A percentile compares a stretch with the other conserved stretches of the same genome.
These are phyloP conservation scores for Acanthamoeba pearcei DNA, from an alignment of 208 protist genomes.

Conservation along the genomic window DNA sequence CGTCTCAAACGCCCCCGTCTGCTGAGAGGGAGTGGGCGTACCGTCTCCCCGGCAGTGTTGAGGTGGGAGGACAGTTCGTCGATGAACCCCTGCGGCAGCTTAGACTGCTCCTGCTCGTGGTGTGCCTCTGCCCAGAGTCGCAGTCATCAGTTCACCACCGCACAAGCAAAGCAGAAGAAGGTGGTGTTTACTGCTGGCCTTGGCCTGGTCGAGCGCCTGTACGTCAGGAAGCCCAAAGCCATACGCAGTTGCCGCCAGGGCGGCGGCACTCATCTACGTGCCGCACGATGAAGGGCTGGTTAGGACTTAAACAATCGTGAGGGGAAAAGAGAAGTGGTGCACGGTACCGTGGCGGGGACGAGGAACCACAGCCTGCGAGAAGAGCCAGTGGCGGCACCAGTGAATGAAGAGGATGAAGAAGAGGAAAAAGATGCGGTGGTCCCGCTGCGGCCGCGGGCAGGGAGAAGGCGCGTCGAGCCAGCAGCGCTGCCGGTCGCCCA, in stretches of 20 bases:
- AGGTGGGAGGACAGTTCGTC: conserved; percentile 36
- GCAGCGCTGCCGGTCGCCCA: no score
- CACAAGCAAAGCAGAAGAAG: background rate
- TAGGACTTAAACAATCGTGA: no score
- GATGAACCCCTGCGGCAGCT: conserved; percentile 13
- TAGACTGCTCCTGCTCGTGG: background rate
- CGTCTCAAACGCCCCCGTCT: background rate
- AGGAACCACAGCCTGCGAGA: background rate
- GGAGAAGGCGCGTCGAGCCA: background rate
- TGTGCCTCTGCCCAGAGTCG: background rate
- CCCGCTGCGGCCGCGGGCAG: background rate
- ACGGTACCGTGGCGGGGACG: no score
- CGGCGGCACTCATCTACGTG: no score
- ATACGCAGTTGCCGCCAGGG: background rate
- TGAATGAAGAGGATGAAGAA: background rate
- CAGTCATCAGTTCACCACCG: no score
- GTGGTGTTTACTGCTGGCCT: background rate
- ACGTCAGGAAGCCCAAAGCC: background rate
- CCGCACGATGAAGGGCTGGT: no score
- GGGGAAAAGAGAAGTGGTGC: no score
- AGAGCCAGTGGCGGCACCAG: background rate
- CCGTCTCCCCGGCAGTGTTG: background rate
- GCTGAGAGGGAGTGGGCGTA: background rate
- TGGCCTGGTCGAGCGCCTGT: background rate
- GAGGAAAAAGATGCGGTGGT: conserved; percentile 7